Evolutionary conservation across 192 early-diverging fungal species (phyloP), one percentile per base, ranked within the genome.

Genomic region (Rhizophagus sp.): DNA sequence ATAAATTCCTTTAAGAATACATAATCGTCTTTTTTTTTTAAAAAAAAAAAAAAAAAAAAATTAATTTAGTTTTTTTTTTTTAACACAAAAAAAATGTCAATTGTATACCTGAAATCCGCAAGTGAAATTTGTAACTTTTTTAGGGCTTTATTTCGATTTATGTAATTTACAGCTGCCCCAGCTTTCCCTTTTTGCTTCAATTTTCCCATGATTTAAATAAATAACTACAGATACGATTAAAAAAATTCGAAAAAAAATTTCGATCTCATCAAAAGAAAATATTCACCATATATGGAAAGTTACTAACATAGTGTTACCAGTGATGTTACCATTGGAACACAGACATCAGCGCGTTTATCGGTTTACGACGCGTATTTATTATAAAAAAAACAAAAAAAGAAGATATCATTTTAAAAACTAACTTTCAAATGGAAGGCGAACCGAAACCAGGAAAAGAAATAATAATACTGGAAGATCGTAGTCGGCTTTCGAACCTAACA

Each of bases 1-100:
- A 87, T 99, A 99, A 79, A 99, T 94, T 39, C 98, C 98, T 87
- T 99, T 99, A 80, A 99, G 87, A 86, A 99, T 99, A 86, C 97
- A 98, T 61, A 99, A 88, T 33, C 97, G 95, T 83, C 97, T 91
- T 81, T 22, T 36, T 36, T 36, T 36, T 36, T 36, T 4, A 2
- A 36, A 57, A 30, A 17, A 39, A 77, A 36, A 47, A 79, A 11
- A 75, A 30, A 30, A 34, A 34, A 36, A 36, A 36, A 4, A 36
- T 36, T 36, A 65, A 75, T 47, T 30, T 39, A 7, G 52, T 63
- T 36, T 9, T 57, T 3, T 27, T 68, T 41, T 39, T 22, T 22
- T 63, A 24, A n/a, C n/a, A n/a, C n/a, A n/a, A n/a, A 62, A 71
- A 80, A 34, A 12, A 22, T 62, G 25, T 19, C 22, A n/a, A 24